phyloP scores from a whole-genome alignment of 805 yeast species.

The Metschnikowia henanensis region DNA sequence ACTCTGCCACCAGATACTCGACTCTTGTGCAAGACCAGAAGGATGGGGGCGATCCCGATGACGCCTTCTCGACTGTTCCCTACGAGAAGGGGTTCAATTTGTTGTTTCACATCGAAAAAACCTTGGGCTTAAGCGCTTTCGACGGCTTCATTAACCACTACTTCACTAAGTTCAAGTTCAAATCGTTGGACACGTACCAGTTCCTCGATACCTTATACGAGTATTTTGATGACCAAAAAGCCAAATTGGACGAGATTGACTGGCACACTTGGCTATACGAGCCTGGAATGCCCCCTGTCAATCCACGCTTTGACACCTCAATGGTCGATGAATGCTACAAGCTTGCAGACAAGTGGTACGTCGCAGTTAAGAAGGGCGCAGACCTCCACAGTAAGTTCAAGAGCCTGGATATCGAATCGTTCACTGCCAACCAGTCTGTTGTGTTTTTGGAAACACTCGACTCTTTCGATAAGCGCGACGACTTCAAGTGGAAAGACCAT shows the following conservation, averaged over 20 bases:
- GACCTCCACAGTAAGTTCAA: slow-evolving; percentile 34
- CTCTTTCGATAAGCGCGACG: slow-evolving; percentile 44
- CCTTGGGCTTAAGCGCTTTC: slow-evolving; percentile 59
- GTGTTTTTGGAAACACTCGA: slow-evolving; percentile 74
- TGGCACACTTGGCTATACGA: slow-evolving; percentile 83
- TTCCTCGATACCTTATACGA: slow-evolving; percentile 76
- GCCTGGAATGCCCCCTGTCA: slow-evolving; percentile 84
- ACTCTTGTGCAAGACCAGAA: slow-evolving; percentile 70
- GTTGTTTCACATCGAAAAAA: slow-evolving; percentile 69
- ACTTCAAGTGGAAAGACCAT: slow-evolving; percentile 38
- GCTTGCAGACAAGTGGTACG: slow-evolving; percentile 67
- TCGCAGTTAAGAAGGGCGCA: slow-evolving; percentile 28
- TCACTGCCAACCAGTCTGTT: slow-evolving; percentile 75
- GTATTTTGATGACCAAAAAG: slow-evolving; percentile 51
- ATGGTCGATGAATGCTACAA: slow-evolving; percentile 70
- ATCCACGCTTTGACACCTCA: slow-evolving; percentile 75
- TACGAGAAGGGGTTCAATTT: slow-evolving; percentile 89
- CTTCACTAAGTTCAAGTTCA: slow-evolving; percentile 65
- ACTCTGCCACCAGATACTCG: slow-evolving; percentile 49
- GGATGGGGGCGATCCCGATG: slow-evolving; percentile 80
- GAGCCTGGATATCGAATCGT: slow-evolving; percentile 49
- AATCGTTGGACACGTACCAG: slow-evolving; percentile 78
- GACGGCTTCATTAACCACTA: slow-evolving; percentile 81
- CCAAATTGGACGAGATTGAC: slow-evolving; percentile 65
- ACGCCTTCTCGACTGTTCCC: slow-evolving; percentile 83